These are phyloP conservation scores for Phellopilus nigrolimitatus DNA, from an alignment of 1,284 basidiomycete genomes.

Conservation along the genomic window DNA sequence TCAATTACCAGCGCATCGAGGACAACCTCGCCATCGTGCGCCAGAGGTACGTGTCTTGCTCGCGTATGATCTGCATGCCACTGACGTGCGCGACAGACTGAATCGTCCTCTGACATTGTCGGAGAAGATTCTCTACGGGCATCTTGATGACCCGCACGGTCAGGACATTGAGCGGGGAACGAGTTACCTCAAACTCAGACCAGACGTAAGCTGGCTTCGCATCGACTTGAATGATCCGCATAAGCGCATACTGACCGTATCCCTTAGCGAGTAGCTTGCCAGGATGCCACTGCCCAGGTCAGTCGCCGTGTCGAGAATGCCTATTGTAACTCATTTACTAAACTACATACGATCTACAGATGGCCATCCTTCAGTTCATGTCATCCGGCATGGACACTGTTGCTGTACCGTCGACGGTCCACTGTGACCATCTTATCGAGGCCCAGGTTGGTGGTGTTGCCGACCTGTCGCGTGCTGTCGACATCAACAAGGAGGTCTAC, in stretches of 20 bases:
- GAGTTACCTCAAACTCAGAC: slow-evolving; percentile 93
- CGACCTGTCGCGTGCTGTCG: slow-evolving; percentile 90
- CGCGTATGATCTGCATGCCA: neutral
- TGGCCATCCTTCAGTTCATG: slow-evolving; percentile 99
- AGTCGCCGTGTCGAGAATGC: slow-evolving; percentile 21
- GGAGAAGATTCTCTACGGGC: slow-evolving; percentile 98
- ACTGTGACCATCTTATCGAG: slow-evolving; percentile 99
- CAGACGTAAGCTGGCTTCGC: slow-evolving; percentile 65
- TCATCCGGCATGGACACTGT: slow-evolving; percentile 97
- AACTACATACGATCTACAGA: slow-evolving; percentile 45
- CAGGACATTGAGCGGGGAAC: slow-evolving; percentile 86
- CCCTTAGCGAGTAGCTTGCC: slow-evolving; percentile 92
- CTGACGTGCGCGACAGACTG: slow-evolving; percentile 48
- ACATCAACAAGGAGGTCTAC: slow-evolving; percentile 99
- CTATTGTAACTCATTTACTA: slow-evolving; percentile 27
- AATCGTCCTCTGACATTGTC: slow-evolving; percentile 92
- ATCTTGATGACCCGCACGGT: slow-evolving; percentile 89
- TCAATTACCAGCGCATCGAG: slow-evolving; percentile 98
- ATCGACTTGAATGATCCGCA: neutral
- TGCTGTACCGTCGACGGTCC: slow-evolving; percentile 95
- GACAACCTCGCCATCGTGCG: slow-evolving; percentile 88
- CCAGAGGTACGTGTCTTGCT: slow-evolving; percentile 51
- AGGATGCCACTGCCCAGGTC: slow-evolving; percentile 93
- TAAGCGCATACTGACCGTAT: slow-evolving; percentile 6
- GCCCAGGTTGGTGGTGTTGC: slow-evolving; percentile 91